Conservation (phyloP, 441 rosid genomes). For the Breynia disticha region DNA sequence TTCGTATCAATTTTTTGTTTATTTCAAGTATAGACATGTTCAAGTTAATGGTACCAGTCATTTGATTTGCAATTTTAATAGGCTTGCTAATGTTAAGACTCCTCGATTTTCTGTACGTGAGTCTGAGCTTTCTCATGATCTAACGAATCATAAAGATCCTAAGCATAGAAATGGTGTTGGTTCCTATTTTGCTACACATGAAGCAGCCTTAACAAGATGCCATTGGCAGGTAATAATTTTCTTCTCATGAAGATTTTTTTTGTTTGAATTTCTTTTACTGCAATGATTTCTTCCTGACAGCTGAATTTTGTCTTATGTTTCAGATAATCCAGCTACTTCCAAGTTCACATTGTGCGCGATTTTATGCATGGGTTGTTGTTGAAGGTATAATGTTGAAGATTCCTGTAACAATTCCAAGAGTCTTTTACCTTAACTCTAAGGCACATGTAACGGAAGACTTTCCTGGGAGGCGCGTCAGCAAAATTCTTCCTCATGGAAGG, state of each 20-base stretch:
- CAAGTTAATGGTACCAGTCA: slow-evolving; percentile 5
- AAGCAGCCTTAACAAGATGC: slow-evolving; percentile 64
- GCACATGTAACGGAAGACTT: slow-evolving; percentile 50
- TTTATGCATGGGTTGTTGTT: slow-evolving; percentile 88
- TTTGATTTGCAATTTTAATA: slow-evolving; percentile 18
- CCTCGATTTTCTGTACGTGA: slow-evolving; percentile 25
- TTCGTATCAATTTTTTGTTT: not conserved
- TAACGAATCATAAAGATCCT: slow-evolving; percentile 30
- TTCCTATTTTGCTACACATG: slow-evolving; percentile 80
- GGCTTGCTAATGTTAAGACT: slow-evolving; percentile 51
- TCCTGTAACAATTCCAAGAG: slow-evolving; percentile 73
- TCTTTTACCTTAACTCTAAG: slow-evolving; percentile 77
- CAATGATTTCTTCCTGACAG: slow-evolving; percentile 20
- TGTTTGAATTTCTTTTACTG: slow-evolving; percentile 4
- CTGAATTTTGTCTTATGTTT: slow-evolving; percentile 18
- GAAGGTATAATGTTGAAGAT: slow-evolving; percentile 92
- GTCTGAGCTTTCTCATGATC: slow-evolving; percentile 22
- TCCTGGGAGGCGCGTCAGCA: slow-evolving; percentile 83
- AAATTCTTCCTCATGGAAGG: slow-evolving; percentile 86
- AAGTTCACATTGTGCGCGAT: slow-evolving; percentile 47
- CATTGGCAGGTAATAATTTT: slow-evolving; percentile 72
- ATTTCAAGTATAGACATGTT: not conserved
- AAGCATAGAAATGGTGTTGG: slow-evolving; percentile 56
- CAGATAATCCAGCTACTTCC: slow-evolving; percentile 89
- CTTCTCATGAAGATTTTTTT: slow-evolving; percentile 8